These are phyloP conservation scores for Cyclotella distinguenda DNA, from an alignment of 108 stramenopile genomes.

Conservation along the genomic window DNA sequence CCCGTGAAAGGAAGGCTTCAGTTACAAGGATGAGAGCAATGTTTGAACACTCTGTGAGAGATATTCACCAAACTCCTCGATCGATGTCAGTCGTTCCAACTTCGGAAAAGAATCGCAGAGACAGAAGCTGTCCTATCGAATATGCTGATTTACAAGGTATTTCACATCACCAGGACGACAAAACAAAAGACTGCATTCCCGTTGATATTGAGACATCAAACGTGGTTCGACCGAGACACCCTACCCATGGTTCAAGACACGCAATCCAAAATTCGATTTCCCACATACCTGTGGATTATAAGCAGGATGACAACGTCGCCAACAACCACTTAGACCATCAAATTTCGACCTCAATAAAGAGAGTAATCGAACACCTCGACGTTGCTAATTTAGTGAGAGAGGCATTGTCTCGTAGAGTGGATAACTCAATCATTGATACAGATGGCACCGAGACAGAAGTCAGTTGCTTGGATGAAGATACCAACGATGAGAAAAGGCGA, in stretches of 20 bases:
- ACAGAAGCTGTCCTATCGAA: too few species aligned
- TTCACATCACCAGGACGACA: too few species aligned
- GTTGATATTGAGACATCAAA: too few species aligned
- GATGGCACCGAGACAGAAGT: constrained; percentile 62
- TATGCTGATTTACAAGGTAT: too few species aligned
- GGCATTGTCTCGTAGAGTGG: constrained; percentile 15
- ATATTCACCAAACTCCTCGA: background rate
- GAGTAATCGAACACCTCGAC: constrained; percentile 15
- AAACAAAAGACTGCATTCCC: too few species aligned
- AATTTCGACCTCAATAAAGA: background rate
- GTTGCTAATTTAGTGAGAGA: constrained; percentile 31
- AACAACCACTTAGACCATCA: too few species aligned
- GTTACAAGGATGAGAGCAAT: background rate
- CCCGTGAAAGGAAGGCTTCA: background rate
- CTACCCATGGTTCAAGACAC: too few species aligned
- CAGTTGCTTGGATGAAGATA: constrained; percentile 36
- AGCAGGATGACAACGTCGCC: background rate
- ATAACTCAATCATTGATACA: constrained; percentile 70
- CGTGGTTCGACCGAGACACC: too few species aligned
- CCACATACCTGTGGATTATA: background rate
- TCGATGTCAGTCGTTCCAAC: background rate
- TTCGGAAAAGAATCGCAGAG: too few species aligned
- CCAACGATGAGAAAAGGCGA: constrained; percentile 21
- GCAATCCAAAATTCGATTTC: too few species aligned
- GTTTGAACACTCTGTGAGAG: background rate